Evolutionary conservation across 2,329 filamentous ascomycete genomes (phyloP), one percentile per base, ranked within the genome.

Genomic region (Stemphylium beticola): DNA sequence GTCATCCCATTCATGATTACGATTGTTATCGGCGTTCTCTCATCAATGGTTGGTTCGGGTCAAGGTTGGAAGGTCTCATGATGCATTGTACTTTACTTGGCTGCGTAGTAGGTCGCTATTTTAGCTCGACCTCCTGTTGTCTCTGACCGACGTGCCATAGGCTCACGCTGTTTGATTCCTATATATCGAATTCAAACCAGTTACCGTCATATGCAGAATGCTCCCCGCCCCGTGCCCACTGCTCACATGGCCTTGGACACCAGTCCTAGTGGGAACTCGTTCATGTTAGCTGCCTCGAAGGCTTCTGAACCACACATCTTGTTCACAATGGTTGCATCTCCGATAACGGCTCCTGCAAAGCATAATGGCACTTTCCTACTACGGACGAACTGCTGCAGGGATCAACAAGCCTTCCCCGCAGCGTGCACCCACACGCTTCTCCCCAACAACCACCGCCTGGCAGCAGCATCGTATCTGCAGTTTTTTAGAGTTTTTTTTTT

Each of bases 361-460:
- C 29, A 24, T 24, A 36, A 55, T 46, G 47, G n/a, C 47, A 55
- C 41, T 51, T 45, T 37, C 47, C 46, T 39, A 5, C 32, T 41
- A 11, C 5, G 24, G 31, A 15, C 31, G 39, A 41, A 36, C 20
- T 42, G 24, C 38, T 33, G 20, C 38, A 49, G 47, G 47, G 41
- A 45, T 40, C 36, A 45, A 36, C 47, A 41, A 31, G 41, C 47
- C 41, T 55, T 55, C 52, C 52, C 52, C 52, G 52, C 52, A 55
- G 31, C 40, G 41, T 49, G 47, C 49, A 46, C 34, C 31, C 33
- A 33, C 40, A 32, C 20, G n/a, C 17, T 18, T 45, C 7, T 42
- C 38, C 39, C 8, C 32, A 17, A 39, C 20, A 43, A 38, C 51
- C 36, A 6, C n/a, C 9, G 50, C 44, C 24, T 41, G 24, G 36